These are phyloP conservation scores for Boeremia lycopersici DNA, from an alignment of 2,329 filamentous ascomycete species.

Conservation along the genomic window DNA sequence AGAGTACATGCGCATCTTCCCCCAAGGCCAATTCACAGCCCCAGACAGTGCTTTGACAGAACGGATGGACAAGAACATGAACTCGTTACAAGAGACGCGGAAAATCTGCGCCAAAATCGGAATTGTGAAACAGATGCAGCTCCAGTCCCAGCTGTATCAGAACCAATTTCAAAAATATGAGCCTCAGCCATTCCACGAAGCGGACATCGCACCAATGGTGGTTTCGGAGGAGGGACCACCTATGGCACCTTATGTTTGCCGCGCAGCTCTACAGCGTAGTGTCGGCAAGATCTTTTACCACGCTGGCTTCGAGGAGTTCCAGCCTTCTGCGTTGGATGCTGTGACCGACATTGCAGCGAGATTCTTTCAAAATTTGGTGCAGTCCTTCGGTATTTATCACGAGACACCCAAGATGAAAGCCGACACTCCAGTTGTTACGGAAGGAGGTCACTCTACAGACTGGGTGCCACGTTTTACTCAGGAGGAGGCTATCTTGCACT, in stretches of 20 bases:
- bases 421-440: slow-evolving; percentile 39
- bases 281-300: slow-evolving; percentile 96
- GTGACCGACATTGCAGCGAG: slow-evolving; percentile 88
- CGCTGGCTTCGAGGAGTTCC: slow-evolving; percentile 94
- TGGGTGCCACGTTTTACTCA: slow-evolving; percentile 74
- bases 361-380: slow-evolving; percentile 84
- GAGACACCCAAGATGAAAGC: slow-evolving; percentile 78
- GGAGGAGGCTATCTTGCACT: slow-evolving; percentile 87
- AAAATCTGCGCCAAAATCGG: slow-evolving; percentile 96
- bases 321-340: slow-evolving; percentile 89
- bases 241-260: slow-evolving; percentile 81
- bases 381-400: slow-evolving; percentile 79
- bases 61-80: slow-evolving; percentile 88
- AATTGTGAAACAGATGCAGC: slow-evolving; percentile 99
- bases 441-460: slow-evolving; percentile 43
- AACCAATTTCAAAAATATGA: slow-evolving; percentile 99
- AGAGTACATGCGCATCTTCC: slow-evolving; percentile 79
- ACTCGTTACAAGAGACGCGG: slow-evolving; percentile 93
- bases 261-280: slow-evolving; percentile 84
- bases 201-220: slow-evolving; percentile 86
- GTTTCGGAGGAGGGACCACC: slow-evolving; percentile 87
- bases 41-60: slow-evolving; percentile 75
- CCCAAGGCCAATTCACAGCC: slow-evolving; percentile 74
- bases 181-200: slow-evolving; percentile 83
- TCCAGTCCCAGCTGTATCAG: slow-evolving; percentile 95